Evolutionary conservation across 2,329 filamentous ascomycete genomes (phyloP), one percentile per base, ranked within the genome.

Genomic region (Xylariales sp.): DNA sequence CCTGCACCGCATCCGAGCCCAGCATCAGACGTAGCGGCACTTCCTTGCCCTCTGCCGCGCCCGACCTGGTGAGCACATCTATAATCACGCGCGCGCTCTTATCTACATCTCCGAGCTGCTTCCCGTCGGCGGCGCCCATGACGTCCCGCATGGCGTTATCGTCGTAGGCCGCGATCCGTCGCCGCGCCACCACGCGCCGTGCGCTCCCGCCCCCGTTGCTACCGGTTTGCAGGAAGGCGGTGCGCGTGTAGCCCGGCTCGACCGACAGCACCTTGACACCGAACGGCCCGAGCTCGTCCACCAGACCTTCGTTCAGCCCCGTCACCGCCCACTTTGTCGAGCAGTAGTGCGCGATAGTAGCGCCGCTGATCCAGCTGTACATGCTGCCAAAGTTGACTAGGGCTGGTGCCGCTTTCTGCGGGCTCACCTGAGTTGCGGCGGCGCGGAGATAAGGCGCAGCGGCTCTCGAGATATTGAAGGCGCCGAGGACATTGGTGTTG

Each of bases 201-300:
- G 44, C 38, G 0, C 47, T 2, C 8, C 51, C 34, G 11, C 51
- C 45, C 40, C 53, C 54, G 31, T 44, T 50, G 2, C 51, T 55
- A 0, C 56, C 61, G 0, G 54, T 43, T 37, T 66, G 62, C 7
- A 77, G 59, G 34, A 78, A 69, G 0, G 50, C 56, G 0, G 72
- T 78, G 3, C 73, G 66, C 49, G 78, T 76, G 40, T 71, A 70
- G 0, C 74, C 74, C 0, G 73, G 72, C 42, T 75, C 72, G 3
- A 77, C 54, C 2, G 62, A 50, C 0, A 57, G 58, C 45, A 56
- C 59, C 33, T 69, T 57, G 41, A 71, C 57, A 1, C 63, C 59
- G 18, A 64, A 62, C 4, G 58, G 14, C 42, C 47, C 49, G 6
- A 63, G 47, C 38, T 68, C 63, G 10, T 40, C 37, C 19, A 56